Conservation (phyloP, 2,329 filamentous ascomycete genomes). For the Ceratocystiopsis sp. region DNA sequence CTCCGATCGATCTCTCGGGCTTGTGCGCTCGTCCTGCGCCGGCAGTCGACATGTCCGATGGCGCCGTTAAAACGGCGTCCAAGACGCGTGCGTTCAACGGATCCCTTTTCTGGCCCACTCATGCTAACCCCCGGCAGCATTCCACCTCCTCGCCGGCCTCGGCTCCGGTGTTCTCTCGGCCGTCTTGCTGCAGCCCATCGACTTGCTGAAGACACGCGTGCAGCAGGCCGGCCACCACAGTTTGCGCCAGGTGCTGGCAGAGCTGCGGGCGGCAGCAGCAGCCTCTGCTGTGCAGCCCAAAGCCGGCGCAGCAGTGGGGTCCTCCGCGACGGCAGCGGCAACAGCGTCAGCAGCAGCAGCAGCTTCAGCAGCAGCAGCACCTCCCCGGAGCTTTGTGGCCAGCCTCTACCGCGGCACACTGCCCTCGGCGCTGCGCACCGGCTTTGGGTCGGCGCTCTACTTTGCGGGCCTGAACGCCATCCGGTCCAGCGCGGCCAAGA, state of each 20-base stretch:
- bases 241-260: slow-evolving; percentile 49
- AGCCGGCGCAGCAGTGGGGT: slow-evolving; percentile 25
- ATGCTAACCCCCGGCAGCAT: slow-evolving; percentile 29
- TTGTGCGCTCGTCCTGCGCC: no score
- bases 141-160: slow-evolving; percentile 80
- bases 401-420: slow-evolving; percentile 84
- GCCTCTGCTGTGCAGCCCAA: background rate
- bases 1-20: no score
- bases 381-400: slow-evolving; percentile 19
- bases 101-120: background rate
- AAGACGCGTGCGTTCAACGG: slow-evolving; percentile 13
- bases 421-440: slow-evolving; percentile 83
- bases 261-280: slow-evolving; percentile 36
- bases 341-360: background rate
- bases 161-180: slow-evolving; percentile 77
- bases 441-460: slow-evolving; percentile 84
- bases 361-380: slow-evolving; percentile 4
- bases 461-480: slow-evolving; percentile 71
- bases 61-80: slow-evolving; percentile 12
- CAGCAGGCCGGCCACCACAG: slow-evolving; percentile 68
- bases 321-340: slow-evolving; percentile 11
- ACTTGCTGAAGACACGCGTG: slow-evolving; percentile 89
- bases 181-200: slow-evolving; percentile 81
- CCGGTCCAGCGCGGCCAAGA: slow-evolving; percentile 46
- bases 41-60: no score